Evolutionary conservation across 169 alveolate genomes (phyloP).

Genomic region (Plasmodium billcollinsi): DNA sequence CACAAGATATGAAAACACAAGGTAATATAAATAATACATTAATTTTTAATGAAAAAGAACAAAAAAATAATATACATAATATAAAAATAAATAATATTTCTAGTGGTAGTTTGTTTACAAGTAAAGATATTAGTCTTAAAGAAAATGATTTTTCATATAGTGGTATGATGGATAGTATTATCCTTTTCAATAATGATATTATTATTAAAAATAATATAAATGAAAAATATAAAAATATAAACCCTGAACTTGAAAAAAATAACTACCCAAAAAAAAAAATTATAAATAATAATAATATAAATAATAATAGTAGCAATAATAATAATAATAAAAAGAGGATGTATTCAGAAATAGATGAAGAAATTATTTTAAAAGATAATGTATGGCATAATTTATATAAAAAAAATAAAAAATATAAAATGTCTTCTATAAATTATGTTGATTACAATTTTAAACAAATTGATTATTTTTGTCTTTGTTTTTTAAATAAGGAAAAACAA

Average conservation of each 20-base stretch:
- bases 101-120: conserved; percentile 31
- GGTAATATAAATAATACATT: conserved; percentile 7
- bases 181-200: conserved; percentile 3
- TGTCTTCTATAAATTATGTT: background rate
- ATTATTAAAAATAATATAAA: conserved; percentile 12
- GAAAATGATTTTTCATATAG: conserved; percentile 36
- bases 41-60: background rate
- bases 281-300: background rate
- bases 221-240: conserved; percentile 6
- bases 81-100: conserved; percentile 35
- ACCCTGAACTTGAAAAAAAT: background rate
- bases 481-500: conserved; percentile 18
- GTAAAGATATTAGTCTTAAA: conserved; percentile 11
- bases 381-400: conserved; percentile 21
- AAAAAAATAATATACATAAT: conserved; percentile 2
- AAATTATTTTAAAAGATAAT: conserved; percentile 24
- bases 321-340: conserved; percentile 34
- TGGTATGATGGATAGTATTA: conserved; percentile 13
- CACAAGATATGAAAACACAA: conserved; percentile 14
- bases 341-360: conserved; percentile 44
- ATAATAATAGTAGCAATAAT: no score
- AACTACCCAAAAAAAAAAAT: no score
- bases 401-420: conserved; percentile 18
- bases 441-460: conserved; percentile 30
- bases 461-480: conserved; percentile 11